Evolutionary conservation across 768 basidiomycete genomes (phyloP).

Genomic region (Paxillus ammoniavirescens): DNA sequence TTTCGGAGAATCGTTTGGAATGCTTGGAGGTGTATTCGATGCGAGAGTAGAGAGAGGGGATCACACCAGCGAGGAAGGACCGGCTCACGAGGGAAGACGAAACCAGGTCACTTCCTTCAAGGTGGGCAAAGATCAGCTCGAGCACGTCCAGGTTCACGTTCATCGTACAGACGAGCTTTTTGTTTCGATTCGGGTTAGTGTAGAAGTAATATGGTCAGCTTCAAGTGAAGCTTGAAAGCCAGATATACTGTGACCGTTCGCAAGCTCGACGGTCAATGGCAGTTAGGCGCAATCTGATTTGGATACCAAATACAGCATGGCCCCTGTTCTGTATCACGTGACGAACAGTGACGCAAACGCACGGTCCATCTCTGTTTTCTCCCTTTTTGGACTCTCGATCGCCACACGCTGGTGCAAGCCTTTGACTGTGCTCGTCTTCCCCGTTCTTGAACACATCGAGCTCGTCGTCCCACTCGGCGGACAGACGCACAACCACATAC

Average conservation of each 20-base stretch:
- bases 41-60: constrained; percentile 59
- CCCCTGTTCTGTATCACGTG: constrained; percentile 20
- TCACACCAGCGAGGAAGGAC: constrained; percentile 61
- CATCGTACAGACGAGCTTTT: constrained; percentile 42
- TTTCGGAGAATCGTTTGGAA: constrained; percentile 49
- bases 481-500: background rate
- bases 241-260: too few species aligned
- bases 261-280: too few species aligned
- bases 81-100: constrained; percentile 62
- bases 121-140: constrained; percentile 58
- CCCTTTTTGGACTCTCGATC: constrained; percentile 21
- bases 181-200: background rate
- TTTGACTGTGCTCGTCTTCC: constrained; percentile 13
- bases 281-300: background rate
- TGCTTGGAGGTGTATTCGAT: constrained; percentile 55
- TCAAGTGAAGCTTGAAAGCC: too few species aligned
- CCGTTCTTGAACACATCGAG: constrained; percentile 8
- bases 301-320: background rate
- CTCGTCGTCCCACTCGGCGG: constrained; percentile 2
- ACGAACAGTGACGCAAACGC: constrained; percentile 4
- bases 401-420: constrained; percentile 1
- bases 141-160: constrained; percentile 73
- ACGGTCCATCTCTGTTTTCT: constrained; percentile 18
- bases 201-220: background rate
- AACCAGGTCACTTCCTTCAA: constrained; percentile 54